These are phyloP conservation scores for Hyaloperonospora brassicae DNA, from an alignment of 352 stramenopile species.

Conservation along the genomic window DNA sequence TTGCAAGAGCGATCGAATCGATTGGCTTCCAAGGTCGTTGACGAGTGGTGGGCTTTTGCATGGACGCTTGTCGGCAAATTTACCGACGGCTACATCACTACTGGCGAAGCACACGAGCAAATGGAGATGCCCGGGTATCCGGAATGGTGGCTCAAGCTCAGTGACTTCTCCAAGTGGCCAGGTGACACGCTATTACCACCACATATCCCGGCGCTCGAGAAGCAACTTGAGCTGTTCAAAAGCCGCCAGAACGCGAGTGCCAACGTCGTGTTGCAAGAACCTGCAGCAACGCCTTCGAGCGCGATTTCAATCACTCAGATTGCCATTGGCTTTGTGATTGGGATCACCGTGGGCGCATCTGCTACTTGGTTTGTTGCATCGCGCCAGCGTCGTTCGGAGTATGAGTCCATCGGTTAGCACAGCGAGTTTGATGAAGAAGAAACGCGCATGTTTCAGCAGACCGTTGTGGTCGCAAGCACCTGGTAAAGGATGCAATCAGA, in stretches of 20 bases:
- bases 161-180: conserved; percentile 60
- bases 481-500: no score
- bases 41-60: conserved; percentile 58
- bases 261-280: conserved; percentile 6
- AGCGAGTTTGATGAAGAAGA: no score
- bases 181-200: conserved; percentile 47
- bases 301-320: conserved; percentile 21
- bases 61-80: conserved; percentile 73
- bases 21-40: conserved; percentile 49
- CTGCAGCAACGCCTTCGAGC: conserved; percentile 5
- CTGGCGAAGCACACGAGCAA: conserved; percentile 39
- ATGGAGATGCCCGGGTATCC: conserved; percentile 63
- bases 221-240: conserved; percentile 33
- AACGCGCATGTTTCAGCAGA: no score
- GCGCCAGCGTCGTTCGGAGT: conserved; percentile 25
- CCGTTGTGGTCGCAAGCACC: no score
- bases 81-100: conserved; percentile 66
- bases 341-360: conserved; percentile 24
- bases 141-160: conserved; percentile 51
- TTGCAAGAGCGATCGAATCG: conserved; percentile 41
- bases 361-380: conserved; percentile 27
- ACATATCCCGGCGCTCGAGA: conserved; percentile 29
- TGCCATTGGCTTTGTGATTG: conserved; percentile 22
- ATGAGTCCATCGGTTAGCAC: conserved; percentile 26
- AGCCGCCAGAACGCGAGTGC: conserved; percentile 21